These are phyloP conservation scores for Salix brachista DNA, from an alignment of 345 rosid genomes.

Conservation along the genomic window DNA sequence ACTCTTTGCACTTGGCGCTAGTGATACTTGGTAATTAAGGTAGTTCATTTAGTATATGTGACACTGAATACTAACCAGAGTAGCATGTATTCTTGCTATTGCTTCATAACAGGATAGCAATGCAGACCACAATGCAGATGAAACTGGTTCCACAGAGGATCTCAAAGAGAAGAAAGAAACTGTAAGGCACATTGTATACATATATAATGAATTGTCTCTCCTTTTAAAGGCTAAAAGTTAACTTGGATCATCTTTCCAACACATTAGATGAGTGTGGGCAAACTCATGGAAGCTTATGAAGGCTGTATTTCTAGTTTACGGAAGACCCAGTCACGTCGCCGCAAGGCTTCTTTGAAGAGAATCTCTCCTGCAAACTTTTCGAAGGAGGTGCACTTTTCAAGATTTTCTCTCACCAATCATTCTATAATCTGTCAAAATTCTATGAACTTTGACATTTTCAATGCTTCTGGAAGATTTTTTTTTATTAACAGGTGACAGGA, in stretches of 20 bases:
- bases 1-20: constrained; percentile 1
- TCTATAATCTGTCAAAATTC: neutral
- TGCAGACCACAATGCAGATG: constrained; percentile 23
- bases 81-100: constrained; percentile 5
- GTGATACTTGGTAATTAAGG: neutral
- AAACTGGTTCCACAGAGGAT: constrained; percentile 27
- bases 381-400: constrained; percentile 46
- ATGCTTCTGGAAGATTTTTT: neutral
- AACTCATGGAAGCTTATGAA: constrained; percentile 66
- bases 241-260: constrained; percentile 6
- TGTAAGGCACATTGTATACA: constrained; percentile 36
- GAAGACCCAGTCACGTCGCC: constrained; percentile 58
- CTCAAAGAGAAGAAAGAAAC: constrained; percentile 42
- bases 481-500: neutral
- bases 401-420: neutral
- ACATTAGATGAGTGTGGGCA: constrained; percentile 62
- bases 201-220: neutral
- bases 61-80: constrained; percentile 10
- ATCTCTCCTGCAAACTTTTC: constrained; percentile 89
- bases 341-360: constrained; percentile 63
- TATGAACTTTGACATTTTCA: neutral
- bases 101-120: constrained; percentile 26
- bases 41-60: neutral
- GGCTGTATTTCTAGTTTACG: constrained; percentile 60
- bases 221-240: neutral